A percentile compares a stretch with the other conserved stretches of the same genome.
phyloP scores from a whole-genome alignment of 257 asterid species.

The Mitragyna speciosa region DNA sequence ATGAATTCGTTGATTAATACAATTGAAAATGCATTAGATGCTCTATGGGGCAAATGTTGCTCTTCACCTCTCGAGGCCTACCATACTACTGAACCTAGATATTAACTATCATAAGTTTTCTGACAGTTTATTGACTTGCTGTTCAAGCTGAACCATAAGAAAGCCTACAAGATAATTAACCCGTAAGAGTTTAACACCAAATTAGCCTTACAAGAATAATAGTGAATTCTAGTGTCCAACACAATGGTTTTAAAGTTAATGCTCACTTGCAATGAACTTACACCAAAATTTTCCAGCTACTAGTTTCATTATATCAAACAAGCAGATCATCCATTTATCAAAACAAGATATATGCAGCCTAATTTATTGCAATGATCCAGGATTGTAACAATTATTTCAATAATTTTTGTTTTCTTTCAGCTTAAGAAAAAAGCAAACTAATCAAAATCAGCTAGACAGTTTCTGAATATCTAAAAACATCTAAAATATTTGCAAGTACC shows the following conservation, averaged over 20 bases:
- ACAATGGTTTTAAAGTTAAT: not conserved
- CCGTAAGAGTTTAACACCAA: not conserved
- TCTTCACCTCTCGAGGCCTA: not conserved
- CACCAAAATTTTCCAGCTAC: not conserved
- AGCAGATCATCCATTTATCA: not conserved
- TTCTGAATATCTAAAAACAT: no score
- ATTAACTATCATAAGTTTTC: not conserved
- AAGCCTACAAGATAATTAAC: not conserved
- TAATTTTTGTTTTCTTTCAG: not conserved
- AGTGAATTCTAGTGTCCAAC: not conserved
- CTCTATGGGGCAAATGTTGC: not conserved
- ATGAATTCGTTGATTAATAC: not conserved
- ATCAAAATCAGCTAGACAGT: not conserved
- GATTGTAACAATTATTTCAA: not conserved
- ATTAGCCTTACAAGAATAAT: not conserved
- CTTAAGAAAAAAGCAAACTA: not conserved
- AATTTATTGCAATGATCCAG: not conserved
- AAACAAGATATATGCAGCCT: not conserved
- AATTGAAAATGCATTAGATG: not conserved
- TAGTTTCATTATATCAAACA: not conserved
- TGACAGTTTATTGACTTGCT: not conserved
- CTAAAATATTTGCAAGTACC: not conserved
- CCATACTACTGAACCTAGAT: not conserved
- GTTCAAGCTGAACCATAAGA: not conserved
- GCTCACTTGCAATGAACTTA: not conserved